These are phyloP conservation scores for Alliaria petiolata DNA, from an alignment of 345 rosid genomes.

Conservation along the genomic window DNA sequence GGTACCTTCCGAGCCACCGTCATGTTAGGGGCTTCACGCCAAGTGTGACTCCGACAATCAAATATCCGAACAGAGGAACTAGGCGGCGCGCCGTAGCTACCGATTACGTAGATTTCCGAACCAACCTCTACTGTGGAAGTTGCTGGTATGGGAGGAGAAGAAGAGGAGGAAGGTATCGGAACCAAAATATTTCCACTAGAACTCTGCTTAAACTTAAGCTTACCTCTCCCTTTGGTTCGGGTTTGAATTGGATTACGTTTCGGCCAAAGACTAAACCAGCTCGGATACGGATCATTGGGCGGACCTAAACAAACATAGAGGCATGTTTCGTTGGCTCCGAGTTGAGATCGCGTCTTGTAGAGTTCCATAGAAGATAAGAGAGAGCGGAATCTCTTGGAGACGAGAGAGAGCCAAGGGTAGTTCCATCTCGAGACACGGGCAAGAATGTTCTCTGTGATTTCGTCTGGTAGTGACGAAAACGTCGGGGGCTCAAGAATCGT, in stretches of 20 bases:
- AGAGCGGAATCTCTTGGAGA: conserved; percentile 52
- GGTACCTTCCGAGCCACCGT: conserved; percentile 4
- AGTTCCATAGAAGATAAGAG: conserved; percentile 24
- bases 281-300: neutral
- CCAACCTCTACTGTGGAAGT: conserved; percentile 40
- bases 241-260: too few relatives aligned
- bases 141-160: too few relatives aligned
- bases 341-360: too few relatives aligned
- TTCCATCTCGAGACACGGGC: conserved; percentile 52
- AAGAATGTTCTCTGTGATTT: conserved; percentile 26
- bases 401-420: conserved; percentile 51
- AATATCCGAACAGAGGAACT: conserved; percentile 50
- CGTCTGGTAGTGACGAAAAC: too few relatives aligned
- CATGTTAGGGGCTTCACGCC: conserved; percentile 53
- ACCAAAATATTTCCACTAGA: too few relatives aligned
- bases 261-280: neutral
- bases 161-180: too few relatives aligned
- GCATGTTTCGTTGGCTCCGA: too few relatives aligned
- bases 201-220: too few relatives aligned
- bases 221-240: too few relatives aligned
- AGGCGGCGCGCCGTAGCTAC: conserved; percentile 35
- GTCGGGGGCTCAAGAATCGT: too few relatives aligned
- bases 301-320: too few relatives aligned
- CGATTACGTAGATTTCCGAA: conserved; percentile 45
- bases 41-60: conserved; percentile 50